Percentiles rank a stretch among this genome's conserved stretches.
phyloP scores from a whole-genome alignment of 2,329 filamentous ascomycete species.

The Stemphylium vesicarium region DNA sequence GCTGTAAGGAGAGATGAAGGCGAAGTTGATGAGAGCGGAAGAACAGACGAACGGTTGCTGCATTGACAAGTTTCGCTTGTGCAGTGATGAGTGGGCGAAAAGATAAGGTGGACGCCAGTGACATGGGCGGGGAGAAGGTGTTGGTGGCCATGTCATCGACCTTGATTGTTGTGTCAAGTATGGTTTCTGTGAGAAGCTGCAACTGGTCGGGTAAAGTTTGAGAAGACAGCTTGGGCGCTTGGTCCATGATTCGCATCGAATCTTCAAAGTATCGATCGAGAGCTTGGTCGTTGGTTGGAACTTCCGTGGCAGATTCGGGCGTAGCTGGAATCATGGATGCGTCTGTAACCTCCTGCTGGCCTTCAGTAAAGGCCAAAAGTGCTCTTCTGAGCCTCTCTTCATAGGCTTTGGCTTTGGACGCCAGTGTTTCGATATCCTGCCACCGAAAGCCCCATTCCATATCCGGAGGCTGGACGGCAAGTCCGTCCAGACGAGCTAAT shows the following conservation, averaged over 20 bases:
- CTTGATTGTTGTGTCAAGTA: constrained; percentile 15
- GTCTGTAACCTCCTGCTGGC: not conserved
- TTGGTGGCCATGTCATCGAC: not conserved
- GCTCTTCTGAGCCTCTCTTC: constrained; percentile 51
- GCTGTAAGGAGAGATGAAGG: constrained; percentile 75
- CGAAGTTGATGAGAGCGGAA: constrained; percentile 76
- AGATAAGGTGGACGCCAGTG: constrained; percentile 69
- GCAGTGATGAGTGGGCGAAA: constrained; percentile 75
- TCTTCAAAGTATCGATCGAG: constrained; percentile 35
- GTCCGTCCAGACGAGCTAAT: constrained; percentile 61
- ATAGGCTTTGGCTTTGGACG: constrained; percentile 63
- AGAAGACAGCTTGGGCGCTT: constrained; percentile 21
- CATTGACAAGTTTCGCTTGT: constrained; percentile 79
- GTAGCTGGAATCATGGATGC: not conserved
- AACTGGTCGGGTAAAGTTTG: constrained; percentile 37
- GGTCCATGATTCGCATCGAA: constrained; percentile 35
- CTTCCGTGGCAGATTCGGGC: not conserved
- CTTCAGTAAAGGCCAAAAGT: constrained; percentile 34
- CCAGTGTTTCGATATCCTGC: constrained; percentile 70
- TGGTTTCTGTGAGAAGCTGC: constrained; percentile 27
- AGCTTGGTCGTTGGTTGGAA: constrained; percentile 8
- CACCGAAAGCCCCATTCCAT: constrained; percentile 76
- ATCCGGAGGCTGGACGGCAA: constrained; percentile 60
- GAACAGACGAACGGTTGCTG: constrained; percentile 75
- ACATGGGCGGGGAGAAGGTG: constrained; percentile 60